Base-by-base conservation (phyloP, 1,284 basidiomycete species). In the Boletus nobilissimus region DNA sequence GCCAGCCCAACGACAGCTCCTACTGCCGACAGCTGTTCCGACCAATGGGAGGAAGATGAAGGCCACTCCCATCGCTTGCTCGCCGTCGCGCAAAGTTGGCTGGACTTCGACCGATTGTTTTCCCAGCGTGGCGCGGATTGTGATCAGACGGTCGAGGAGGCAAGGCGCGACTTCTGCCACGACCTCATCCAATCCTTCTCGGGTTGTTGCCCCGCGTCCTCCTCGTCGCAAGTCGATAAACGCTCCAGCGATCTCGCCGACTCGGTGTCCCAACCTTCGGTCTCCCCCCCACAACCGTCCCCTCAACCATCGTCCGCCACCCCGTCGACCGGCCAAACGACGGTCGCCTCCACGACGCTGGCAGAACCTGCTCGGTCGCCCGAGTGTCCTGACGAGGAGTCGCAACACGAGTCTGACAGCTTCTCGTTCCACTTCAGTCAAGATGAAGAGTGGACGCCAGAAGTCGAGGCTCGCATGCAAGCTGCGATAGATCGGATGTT, bases 401-500 rank as follows among this genome's bases (percentile, higher is more conserved):
- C 68, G 7, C 3, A 32, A 26, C 72, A 64, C 68, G 80, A 78
- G 40, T 81, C 71, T 29, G 75, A 75, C 67, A 26, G 46, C 5
- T 80, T 81, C 26, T 80, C 78, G n/a, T 78, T 78, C 24, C 65
- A 73, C 34, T 80, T 69, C 2, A 79, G 57, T 34, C 70, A 72
- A 70, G 75, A 72, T 1, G 81, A 82, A 26, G 79, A 82, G 6
- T 82, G 80, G 76, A 82, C 80, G 5, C 72, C 73, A 1, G 80
- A 82, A 14, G 68, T 80, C 1, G 81, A 80, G 22, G 64, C 73
- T 1, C 64, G 71, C 2, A 80, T 72, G 29, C 79, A 81, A 19
- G 75, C 74, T 14, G 66, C 43, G 6, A 75, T 80, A 22, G 65
- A 77, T 16, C 72, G 39, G 19, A 22, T 14, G 3, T 63, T 81